phyloP scores from a whole-genome alignment of 2,329 filamentous ascomycete species.

The Fragosphaeria purpurea region DNA sequence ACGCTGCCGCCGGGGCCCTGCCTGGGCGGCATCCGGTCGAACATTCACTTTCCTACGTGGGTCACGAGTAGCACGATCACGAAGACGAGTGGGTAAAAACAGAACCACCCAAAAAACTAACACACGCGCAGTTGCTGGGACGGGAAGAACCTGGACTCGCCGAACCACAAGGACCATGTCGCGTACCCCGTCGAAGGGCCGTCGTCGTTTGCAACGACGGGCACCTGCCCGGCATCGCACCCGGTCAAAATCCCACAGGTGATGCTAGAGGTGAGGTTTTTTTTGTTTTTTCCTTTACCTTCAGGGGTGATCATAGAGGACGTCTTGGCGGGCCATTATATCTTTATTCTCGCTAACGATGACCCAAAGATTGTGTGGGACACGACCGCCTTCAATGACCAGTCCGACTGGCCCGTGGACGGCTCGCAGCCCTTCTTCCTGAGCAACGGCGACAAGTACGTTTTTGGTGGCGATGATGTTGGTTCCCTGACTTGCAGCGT shows the following conservation, averaged over 20 bases:
- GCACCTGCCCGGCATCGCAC: slow-evolving; percentile 17
- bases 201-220: slow-evolving; percentile 26
- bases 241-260: slow-evolving; percentile 11
- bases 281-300: too few relatives aligned
- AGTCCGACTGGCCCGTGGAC: slow-evolving; percentile 23
- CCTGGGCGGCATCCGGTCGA: slow-evolving; percentile 32
- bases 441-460: slow-evolving; percentile 20
- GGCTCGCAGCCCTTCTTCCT: slow-evolving; percentile 24
- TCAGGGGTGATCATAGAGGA: too few relatives aligned
- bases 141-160: slow-evolving; percentile 32
- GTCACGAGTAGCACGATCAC: too few relatives aligned
- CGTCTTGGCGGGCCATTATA: too few relatives aligned
- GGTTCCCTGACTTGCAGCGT: not conserved
- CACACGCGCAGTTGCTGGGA: slow-evolving; percentile 30
- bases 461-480: not conserved
- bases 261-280: slow-evolving; percentile 5
- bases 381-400: slow-evolving; percentile 22
- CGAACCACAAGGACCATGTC: slow-evolving; percentile 32
- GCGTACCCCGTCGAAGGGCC: slow-evolving; percentile 29
- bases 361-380: slow-evolving; percentile 25
- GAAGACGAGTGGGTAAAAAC: slow-evolving; percentile 21
- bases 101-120: too few relatives aligned
- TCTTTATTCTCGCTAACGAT: too few relatives aligned
- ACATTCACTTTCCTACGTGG: slow-evolving; percentile 34
- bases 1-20: slow-evolving; percentile 28